A percentile compares a stretch with the other conserved stretches of the same genome.
These are phyloP conservation scores for Termitomyces eurrhizus DNA, from an alignment of 768 basidiomycete species.

Conservation along the genomic window DNA sequence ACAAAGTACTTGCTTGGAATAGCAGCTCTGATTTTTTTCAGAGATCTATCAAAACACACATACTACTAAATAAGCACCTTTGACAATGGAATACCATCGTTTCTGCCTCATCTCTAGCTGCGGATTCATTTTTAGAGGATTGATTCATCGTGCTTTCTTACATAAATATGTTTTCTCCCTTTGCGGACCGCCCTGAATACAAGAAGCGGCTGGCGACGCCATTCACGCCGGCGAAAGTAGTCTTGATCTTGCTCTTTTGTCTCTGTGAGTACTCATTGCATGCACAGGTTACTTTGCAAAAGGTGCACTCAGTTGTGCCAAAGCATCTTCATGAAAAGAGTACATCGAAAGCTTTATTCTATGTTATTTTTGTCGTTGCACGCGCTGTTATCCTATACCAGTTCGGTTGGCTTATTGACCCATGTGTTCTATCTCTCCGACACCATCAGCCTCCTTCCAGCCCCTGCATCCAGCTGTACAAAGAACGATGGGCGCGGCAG, in stretches of 20 bases:
- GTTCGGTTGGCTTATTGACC: no score
- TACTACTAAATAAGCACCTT: background rate
- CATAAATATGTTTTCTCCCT: background rate
- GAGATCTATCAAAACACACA: no score
- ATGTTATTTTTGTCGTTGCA: no score
- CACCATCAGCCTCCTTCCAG: conserved; percentile 41
- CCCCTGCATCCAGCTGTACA: conserved; percentile 36
- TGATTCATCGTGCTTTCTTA: background rate
- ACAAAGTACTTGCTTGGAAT: no score
- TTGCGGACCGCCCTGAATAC: background rate
- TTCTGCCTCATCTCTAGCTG: background rate
- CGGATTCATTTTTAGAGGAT: background rate
- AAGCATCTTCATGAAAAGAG: conserved; percentile 15
- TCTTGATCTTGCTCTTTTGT: background rate
- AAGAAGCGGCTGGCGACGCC: background rate
- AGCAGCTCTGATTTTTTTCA: no score
- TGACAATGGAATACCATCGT: background rate
- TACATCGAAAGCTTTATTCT: no score
- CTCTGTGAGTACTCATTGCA: background rate
- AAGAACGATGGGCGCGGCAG: conserved; percentile 54
- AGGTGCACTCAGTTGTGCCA: conserved; percentile 50
- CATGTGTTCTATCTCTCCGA: conserved; percentile 36
- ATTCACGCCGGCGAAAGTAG: background rate
- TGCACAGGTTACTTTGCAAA: conserved; percentile 38
- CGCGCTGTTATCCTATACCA: no score